Evolutionary conservation across 169 alveolate genomes (phyloP).

Genomic region (Blepharisma undulans): DNA sequence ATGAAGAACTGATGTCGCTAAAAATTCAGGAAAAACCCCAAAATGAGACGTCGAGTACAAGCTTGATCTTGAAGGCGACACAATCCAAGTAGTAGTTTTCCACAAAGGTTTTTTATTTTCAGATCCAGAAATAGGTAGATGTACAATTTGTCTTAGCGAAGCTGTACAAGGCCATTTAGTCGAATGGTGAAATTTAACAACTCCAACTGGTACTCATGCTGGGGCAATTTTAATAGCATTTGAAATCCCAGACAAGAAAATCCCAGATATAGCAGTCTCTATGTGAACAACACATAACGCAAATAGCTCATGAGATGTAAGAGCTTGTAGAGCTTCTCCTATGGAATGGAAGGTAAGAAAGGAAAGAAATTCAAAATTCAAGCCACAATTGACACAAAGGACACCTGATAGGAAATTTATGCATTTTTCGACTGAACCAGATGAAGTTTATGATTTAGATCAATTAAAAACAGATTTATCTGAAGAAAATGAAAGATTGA

Average conservation of each 20-base stretch:
- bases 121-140: slow-evolving; percentile 21
- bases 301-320: background rate
- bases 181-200: slow-evolving; percentile 21
- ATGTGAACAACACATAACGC: background rate
- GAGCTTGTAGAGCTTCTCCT: background rate
- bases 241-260: background rate
- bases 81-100: slow-evolving; percentile 21
- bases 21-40: slow-evolving; percentile 14
- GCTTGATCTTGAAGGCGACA: background rate
- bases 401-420: background rate
- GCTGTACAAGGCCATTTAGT: background rate
- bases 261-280: background rate
- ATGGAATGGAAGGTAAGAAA: background rate
- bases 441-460: background rate
- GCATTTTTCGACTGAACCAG: slow-evolving; percentile 5
- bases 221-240: slow-evolving; percentile 10
- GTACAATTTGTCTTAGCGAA: background rate
- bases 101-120: slow-evolving; percentile 5
- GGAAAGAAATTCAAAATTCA: background rate
- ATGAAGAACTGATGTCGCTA: slow-evolving; percentile 10
- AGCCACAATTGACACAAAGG: background rate
- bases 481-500: slow-evolving; percentile 1
- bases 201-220: background rate
- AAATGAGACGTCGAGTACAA: slow-evolving; percentile 3
- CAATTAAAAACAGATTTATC: background rate